A percentile compares a stretch with the other conserved stretches of the same genome.
These are phyloP conservation scores for Catunica adiposa DNA, from an alignment of 2,329 filamentous ascomycete genomes.

Conservation along the genomic window DNA sequence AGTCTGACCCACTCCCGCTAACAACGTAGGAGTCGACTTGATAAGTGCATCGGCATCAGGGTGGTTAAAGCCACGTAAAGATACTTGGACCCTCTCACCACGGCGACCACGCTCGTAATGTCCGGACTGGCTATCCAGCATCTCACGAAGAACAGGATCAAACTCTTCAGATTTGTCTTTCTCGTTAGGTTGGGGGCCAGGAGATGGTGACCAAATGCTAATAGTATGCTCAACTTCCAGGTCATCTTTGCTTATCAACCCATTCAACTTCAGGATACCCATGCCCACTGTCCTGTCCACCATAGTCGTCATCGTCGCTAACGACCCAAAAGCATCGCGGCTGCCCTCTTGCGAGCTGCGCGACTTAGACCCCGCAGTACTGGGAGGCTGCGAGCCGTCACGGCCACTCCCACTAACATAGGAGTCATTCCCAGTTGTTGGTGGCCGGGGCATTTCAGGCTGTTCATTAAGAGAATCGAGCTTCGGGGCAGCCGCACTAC, in stretches of 20 bases:
- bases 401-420: conserved; percentile 24
- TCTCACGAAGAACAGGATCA: conserved; percentile 53
- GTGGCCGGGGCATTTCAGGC: conserved; percentile 25
- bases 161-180: conserved; percentile 43
- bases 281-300: conserved; percentile 51
- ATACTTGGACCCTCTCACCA: conserved; percentile 63
- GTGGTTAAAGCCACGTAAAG: conserved; percentile 61
- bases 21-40: conserved; percentile 69
- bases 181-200: conserved; percentile 18
- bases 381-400: conserved; percentile 26
- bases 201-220: conserved; percentile 55
- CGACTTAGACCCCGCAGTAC: conserved; percentile 39
- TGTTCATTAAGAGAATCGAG: conserved; percentile 43
- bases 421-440: conserved; percentile 24
- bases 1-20: conserved; percentile 67
- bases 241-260: conserved; percentile 46
- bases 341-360: conserved; percentile 23
- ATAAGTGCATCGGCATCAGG: conserved; percentile 67
- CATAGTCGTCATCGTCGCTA: conserved; percentile 18
- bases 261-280: conserved; percentile 60
- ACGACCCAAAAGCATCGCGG: conserved; percentile 12
- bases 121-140: conserved; percentile 58
- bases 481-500: conserved; percentile 28
- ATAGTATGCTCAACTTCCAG: conserved; percentile 65
- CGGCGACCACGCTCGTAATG: conserved; percentile 56